Base-by-base conservation (phyloP, 108 stramenopile species). In the Chaetoceros muelleri region DNA sequence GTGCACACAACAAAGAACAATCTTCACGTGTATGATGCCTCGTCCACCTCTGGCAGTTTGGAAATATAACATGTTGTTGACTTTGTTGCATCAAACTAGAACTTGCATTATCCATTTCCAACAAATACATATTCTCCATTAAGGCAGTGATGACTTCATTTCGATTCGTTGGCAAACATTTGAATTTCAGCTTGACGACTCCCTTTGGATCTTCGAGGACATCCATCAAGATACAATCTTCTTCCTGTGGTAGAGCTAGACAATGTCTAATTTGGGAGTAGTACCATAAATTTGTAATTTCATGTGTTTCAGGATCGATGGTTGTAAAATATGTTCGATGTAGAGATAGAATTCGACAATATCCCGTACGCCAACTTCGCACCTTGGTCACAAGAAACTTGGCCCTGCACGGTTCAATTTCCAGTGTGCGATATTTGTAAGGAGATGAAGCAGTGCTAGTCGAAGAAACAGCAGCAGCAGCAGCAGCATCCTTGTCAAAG, bases 291-390 rank as follows among this genome's bases (percentile, higher is more conserved):
- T 82, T 82, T 48, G 81, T 82, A 17, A 75, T 56, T 28, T 72
- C 52, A 27, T 69, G 64, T 2, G 62, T 74, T 24, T 74, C 73
- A 7, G 77, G 77, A 62, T 82, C 77, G 17, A 74, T 23, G 17
- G 81, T 82, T 5, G 58, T 49, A 53, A 82, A 69, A 44, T 69
- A 62, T 23, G 75, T 65, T 40, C 62, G 46, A 64, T 78, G 65
- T 47, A 82, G 54, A 53, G 60, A 63, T 48, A 82, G 55, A 22
- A 77, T 40, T 0, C 81, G 76, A 5, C 62, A 51, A 56, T 82
- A 82, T 18, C 77, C 77, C n/a, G 81, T 82, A 55, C 81, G 57
- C 81, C 81, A 82, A 0, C 60, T 56, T 2, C 76, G 59, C n/a
- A 77, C 53, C 26, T 74, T 76, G 53, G 76, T 73, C 31, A 81